Base-by-base conservation (phyloP, 768 basidiomycete species). In the Cystobasidium ongulense region DNA sequence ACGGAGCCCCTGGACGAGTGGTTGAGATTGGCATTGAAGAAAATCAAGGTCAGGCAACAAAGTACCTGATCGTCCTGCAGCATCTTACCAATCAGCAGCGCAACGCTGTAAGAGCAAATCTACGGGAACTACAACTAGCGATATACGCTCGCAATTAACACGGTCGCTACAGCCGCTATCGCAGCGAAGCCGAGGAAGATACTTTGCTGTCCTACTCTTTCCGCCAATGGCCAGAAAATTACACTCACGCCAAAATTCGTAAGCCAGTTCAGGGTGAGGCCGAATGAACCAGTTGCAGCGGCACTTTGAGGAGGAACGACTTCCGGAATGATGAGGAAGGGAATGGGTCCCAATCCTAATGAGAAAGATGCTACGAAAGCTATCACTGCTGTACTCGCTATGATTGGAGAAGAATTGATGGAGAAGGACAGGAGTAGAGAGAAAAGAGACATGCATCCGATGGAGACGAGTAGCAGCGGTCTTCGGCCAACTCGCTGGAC, bases 241-340 rank as follows among this genome's bases (percentile, higher is more conserved):
- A 31, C 33, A 17, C 68, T 52, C 1, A 71, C 68, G 33, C 25
- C n/a, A 33, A 71, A 71, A 59, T 71, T 71, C 3, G 36, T 36
- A 13, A 71, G 52, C 68, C 68, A 71, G 27, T 71, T 71, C 21
- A 71, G 31, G 15, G 68, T n/a, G 18, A 71, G 54, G 11, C 68
- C 68, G 17, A 59, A 25, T n/a, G 68, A 71, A 29, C 52, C 53
- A 5, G 54, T 59, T 5, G 68, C 50, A 33, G 68, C 53, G 8
- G 68, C 68, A 29, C 68, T 71, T 27, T 25, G 50, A 23, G 52
- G 52, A 31, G 81, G 81, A 0, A 81, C 80, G 35, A 81, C 75
- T 46, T 82, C 81, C 10, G 80, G 79, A 8, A 81, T 74, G 33
- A 82, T 75, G 31, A 82, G 66, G 75, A 81, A 82, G 4, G 81